These are phyloP conservation scores for Fusarium sp. DNA, from an alignment of 2,329 filamentous ascomycete species.

Conservation along the genomic window DNA sequence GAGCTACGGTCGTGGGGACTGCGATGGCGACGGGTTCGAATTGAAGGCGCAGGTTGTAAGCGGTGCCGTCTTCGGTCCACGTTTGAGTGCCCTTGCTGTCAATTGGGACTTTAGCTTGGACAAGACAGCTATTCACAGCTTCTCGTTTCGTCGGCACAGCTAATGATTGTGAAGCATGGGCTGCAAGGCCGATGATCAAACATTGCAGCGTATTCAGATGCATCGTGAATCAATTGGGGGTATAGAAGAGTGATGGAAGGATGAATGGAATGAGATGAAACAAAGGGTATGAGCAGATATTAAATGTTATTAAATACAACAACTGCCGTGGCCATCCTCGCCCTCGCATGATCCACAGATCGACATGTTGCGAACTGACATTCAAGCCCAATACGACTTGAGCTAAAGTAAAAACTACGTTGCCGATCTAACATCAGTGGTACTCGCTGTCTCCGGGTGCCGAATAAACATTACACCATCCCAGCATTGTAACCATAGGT, in stretches of 20 bases:
- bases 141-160: slow-evolving; percentile 38
- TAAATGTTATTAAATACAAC: background rate
- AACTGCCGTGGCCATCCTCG: background rate
- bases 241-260: background rate
- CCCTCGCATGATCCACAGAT: slow-evolving; percentile 10
- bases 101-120: slow-evolving; percentile 40
- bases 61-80: slow-evolving; percentile 48
- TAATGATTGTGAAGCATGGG: background rate
- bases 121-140: slow-evolving; percentile 43
- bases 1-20: slow-evolving; percentile 46
- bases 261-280: background rate
- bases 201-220: background rate
- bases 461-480: background rate
- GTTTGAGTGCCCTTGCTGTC: slow-evolving; percentile 24
- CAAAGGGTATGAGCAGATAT: background rate
- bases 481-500: background rate
- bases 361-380: slow-evolving; percentile 9
- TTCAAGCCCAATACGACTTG: slow-evolving; percentile 1
- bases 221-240: background rate
- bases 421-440: background rate
- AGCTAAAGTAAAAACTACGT: slow-evolving; percentile 2
- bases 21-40: slow-evolving; percentile 47
- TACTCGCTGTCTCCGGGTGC: background rate
- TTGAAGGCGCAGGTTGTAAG: slow-evolving; percentile 49
- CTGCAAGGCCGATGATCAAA: background rate